Evolutionary conservation across 1,284 basidiomycete species (phyloP), one percentile per base, ranked within the genome.

Genomic region (Ustilago tritici): DNA sequence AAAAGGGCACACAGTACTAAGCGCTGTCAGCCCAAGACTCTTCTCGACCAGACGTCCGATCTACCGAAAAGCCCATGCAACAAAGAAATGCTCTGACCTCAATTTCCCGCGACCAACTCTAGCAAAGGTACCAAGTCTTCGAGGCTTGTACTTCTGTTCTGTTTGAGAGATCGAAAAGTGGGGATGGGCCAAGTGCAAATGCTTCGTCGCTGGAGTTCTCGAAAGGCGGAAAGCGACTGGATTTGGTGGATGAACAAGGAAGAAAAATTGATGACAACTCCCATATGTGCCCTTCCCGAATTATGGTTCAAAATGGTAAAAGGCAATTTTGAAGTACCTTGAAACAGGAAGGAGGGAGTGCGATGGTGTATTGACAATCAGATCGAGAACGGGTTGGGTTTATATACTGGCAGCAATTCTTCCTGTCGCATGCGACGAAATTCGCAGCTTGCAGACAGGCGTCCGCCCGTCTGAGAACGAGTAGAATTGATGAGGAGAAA

Each of bases 281-380:
- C 76, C 76, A 41, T 78, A 41, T 65, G 43, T 38, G 63, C 67
- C 70, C 76, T 70, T 78, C 68, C 70, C 65, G 70, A 65, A 60
- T 78, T 78, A 78, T 78, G 76, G 76, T 78, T 78, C 76, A 78
- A 78, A 78, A 78, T 78, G 76, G 76, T 78, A 78, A 78, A 78
- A 77, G 75, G 66, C 70, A 77, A 72, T 77, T 77, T 76, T 76
- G 69, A 76, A 76, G 74, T 76, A 62, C 74, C 69, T 76, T 76
- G 74, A 76, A 68, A 61, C 76, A 67, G 68, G 68, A 78, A 71
- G 76, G 76, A 78, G 76, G 68, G 69, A 78, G 76, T 69, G 76
- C 52, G 60, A 46, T 59, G 52, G 41, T 17, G 64, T 28, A 36
- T 41, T 28, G 57, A 40, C 6, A 15, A 14, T 9, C 9, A 35